Percentiles rank a stretch among this genome's conserved stretches.
Evolutionary conservation across 192 early-diverging fungal species (phyloP).

Genomic region (Lobosporangium transversale): DNA sequence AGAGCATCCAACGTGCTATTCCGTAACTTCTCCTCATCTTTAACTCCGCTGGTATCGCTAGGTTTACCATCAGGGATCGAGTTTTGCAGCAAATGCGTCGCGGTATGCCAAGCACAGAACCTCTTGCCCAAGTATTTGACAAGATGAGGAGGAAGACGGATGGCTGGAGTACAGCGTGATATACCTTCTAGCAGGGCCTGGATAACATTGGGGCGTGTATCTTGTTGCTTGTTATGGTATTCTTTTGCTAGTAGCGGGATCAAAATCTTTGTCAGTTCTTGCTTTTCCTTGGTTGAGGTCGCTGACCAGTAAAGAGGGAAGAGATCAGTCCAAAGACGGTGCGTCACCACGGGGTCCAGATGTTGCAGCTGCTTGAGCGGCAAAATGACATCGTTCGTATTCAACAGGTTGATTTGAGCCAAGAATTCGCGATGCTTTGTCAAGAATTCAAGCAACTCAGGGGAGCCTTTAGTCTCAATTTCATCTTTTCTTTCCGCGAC

Average conservation of each 20-base stretch:
- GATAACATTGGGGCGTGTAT: slow-evolving; percentile 92
- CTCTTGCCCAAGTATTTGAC: slow-evolving; percentile 92
- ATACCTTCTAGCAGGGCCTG: slow-evolving; percentile 92
- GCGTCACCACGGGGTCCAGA: slow-evolving; percentile 72
- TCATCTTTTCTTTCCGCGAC: slow-evolving; percentile 21
- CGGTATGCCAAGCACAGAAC: slow-evolving; percentile 93
- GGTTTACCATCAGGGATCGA: slow-evolving; percentile 57
- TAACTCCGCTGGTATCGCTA: slow-evolving; percentile 57
- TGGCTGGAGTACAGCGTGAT: slow-evolving; percentile 72
- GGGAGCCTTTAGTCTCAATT: slow-evolving; percentile 21
- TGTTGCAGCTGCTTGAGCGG: slow-evolving; percentile 75
- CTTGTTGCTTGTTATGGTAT: slow-evolving; percentile 85
- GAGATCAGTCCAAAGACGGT: slow-evolving; percentile 82
- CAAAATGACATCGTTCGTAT: slow-evolving; percentile 58
- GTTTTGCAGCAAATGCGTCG: slow-evolving; percentile 86
- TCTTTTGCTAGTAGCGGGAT: slow-evolving; percentile 90
- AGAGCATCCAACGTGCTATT: slow-evolving; percentile 93
- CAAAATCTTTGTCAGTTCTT: slow-evolving; percentile 84
- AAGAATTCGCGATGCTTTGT: slow-evolving; percentile 73
- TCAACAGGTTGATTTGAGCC: slow-evolving; percentile 58
- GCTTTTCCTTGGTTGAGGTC: slow-evolving; percentile 78
- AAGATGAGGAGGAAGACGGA: slow-evolving; percentile 92
- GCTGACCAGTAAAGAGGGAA: slow-evolving; percentile 88
- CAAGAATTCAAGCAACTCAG: slow-evolving; percentile 57
- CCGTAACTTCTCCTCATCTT: slow-evolving; percentile 89